phyloP scores from a whole-genome alignment of 257 asterid species.

The Paulownia fortunei region DNA sequence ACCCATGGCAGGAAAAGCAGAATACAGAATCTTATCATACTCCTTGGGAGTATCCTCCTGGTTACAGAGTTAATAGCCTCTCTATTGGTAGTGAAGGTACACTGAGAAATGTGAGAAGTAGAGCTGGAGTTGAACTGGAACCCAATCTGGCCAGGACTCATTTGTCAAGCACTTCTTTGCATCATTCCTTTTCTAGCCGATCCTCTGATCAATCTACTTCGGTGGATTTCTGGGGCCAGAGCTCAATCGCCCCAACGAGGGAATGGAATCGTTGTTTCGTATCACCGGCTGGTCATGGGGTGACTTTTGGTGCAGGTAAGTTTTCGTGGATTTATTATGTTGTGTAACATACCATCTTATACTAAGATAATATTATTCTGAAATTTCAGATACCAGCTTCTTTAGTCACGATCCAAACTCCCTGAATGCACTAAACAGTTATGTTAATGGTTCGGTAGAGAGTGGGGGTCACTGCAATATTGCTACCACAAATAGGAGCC shows the following conservation, averaged over 20 bases:
- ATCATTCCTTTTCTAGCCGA: slow-evolving; percentile 36
- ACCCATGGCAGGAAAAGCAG: slow-evolving; percentile 48
- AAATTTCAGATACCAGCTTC: slow-evolving; percentile 45
- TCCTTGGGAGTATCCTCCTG: slow-evolving; percentile 47
- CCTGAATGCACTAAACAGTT: slow-evolving; percentile 32
- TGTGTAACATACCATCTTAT: neutral
- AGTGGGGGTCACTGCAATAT: slow-evolving; percentile 41
- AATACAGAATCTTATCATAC: slow-evolving; percentile 47
- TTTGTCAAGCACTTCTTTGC: slow-evolving; percentile 43
- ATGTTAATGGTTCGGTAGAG: slow-evolving; percentile 44
- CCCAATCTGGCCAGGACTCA: slow-evolving; percentile 42
- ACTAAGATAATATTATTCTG: slow-evolving; percentile 24
- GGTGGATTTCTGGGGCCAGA: slow-evolving; percentile 45
- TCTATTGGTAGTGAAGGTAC: slow-evolving; percentile 51
- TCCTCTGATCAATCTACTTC: slow-evolving; percentile 41
- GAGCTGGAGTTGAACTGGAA: slow-evolving; percentile 49
- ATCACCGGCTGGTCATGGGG: slow-evolving; percentile 48
- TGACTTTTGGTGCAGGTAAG: slow-evolving; percentile 49
- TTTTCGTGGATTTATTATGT: neutral
- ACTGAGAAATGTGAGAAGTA: slow-evolving; percentile 66
- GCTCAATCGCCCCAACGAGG: slow-evolving; percentile 44
- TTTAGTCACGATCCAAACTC: slow-evolving; percentile 43
- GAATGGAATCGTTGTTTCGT: slow-evolving; percentile 50
- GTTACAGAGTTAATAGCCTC: slow-evolving; percentile 50
- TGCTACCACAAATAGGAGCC: slow-evolving; percentile 43